phyloP scores from a whole-genome alignment of 2,329 filamentous ascomycete species.

The Lithohypha guttulata region DNA sequence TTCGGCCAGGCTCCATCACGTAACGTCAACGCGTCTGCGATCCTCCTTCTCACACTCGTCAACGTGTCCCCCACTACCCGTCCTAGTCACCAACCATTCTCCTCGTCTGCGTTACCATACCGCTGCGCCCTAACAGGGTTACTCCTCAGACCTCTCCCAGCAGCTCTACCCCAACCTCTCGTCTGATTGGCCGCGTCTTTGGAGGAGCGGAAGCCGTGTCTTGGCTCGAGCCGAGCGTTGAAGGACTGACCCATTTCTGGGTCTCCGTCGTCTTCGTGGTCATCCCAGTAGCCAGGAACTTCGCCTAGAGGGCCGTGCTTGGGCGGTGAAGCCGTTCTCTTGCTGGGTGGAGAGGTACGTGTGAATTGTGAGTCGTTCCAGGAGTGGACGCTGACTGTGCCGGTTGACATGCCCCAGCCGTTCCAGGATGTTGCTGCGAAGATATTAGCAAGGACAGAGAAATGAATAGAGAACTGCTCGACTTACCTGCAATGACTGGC shows the following conservation, averaged over 20 bases:
- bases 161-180: constrained; percentile 16
- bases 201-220: constrained; percentile 31
- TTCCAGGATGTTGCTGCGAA: constrained; percentile 67
- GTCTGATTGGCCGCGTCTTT: constrained; percentile 24
- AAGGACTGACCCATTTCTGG: constrained; percentile 50
- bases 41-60: constrained; percentile 8
- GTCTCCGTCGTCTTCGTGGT: constrained; percentile 50
- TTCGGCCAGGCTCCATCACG: not conserved
- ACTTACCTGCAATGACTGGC: constrained; percentile 60
- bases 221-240: constrained; percentile 46
- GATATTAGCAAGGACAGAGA: not conserved
- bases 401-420: constrained; percentile 59
- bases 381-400: constrained; percentile 67
- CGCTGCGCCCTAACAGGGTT: constrained; percentile 17
- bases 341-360: not conserved
- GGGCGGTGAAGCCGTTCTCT: not conserved
- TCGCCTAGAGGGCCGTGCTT: not conserved
- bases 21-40: not conserved
- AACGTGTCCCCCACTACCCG: not conserved
- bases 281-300: not conserved
- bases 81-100: constrained; percentile 20
- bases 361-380: constrained; percentile 52
- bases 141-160: constrained; percentile 21
- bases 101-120: constrained; percentile 21
- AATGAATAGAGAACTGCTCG: constrained; percentile 1